Conservation (phyloP, 148 eudicot species). For the Fagopyrum homotropicum region DNA sequence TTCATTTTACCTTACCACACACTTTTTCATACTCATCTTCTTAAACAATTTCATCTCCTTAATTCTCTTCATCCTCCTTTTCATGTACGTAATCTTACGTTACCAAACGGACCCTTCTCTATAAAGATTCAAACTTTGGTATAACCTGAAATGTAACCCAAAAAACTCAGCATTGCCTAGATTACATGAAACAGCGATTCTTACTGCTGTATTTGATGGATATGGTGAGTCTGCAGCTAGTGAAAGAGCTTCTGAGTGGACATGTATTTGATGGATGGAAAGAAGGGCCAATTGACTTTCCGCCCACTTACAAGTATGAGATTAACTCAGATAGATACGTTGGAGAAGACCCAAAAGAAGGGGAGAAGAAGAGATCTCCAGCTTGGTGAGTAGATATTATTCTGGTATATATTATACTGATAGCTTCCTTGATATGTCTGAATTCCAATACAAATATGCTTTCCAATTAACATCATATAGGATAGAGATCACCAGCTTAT, state of each 20-base stretch:
- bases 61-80: no score
- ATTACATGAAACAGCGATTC: not conserved
- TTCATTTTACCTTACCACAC: no score
- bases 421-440: no score
- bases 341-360: conserved; percentile 76
- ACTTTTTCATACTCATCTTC: no score
- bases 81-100: no score
- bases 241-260: conserved; percentile 63
- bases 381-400: conserved; percentile 62
- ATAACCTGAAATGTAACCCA: not conserved
- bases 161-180: not conserved
- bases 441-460: no score
- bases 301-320: conserved; percentile 91
- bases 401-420: no score
- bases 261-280: conserved; percentile 86
- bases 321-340: conserved; percentile 68
- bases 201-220: not conserved
- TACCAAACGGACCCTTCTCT: no score
- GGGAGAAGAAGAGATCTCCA: conserved; percentile 88
- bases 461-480: not conserved
- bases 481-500: not conserved
- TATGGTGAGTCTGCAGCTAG: conserved; percentile 37
- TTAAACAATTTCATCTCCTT: no score
- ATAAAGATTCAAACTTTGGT: not conserved
- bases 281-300: conserved; percentile 67